A percentile compares a stretch with the other conserved stretches of the same genome.
Evolutionary conservation across 2,329 filamentous ascomycete species (phyloP).

Genomic region (Pseudodiploospora longispora): DNA sequence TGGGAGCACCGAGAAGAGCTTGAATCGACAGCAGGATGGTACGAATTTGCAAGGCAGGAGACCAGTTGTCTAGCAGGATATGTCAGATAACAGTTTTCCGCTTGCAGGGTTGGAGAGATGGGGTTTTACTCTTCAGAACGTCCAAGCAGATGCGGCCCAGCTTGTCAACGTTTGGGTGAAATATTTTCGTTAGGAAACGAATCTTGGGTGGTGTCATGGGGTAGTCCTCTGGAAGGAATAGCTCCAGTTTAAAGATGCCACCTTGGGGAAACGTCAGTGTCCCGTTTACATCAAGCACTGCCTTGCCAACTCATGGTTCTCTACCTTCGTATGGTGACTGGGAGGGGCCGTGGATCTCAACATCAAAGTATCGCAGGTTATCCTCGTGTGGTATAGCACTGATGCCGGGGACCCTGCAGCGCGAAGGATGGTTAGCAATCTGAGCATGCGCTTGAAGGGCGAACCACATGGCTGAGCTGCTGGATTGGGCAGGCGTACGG

Average conservation of each 20-base stretch:
- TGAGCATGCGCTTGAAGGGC: slow-evolving; percentile 4
- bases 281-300: neutral
- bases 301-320: slow-evolving; percentile 12
- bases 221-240: slow-evolving; percentile 97
- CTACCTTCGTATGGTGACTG: slow-evolving; percentile 92
- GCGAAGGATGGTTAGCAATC: slow-evolving; percentile 11
- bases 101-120: neutral
- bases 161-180: slow-evolving; percentile 98
- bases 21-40: slow-evolving; percentile 99
- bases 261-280: slow-evolving; percentile 27
- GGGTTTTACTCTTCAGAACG: slow-evolving; percentile 75
- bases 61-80: slow-evolving; percentile 80
- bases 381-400: slow-evolving; percentile 93
- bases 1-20: slow-evolving; percentile 88
- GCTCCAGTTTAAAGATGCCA: slow-evolving; percentile 91
- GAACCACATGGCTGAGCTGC: slow-evolving; percentile 2
- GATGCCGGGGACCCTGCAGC: slow-evolving; percentile 79
- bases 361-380: slow-evolving; percentile 96
- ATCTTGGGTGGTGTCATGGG: slow-evolving; percentile 99
- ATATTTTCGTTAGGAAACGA: slow-evolving; percentile 97
- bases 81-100: slow-evolving; percentile 6
- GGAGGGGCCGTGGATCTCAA: slow-evolving; percentile 85
- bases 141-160: slow-evolving; percentile 95
- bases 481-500: slow-evolving; percentile 53
- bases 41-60: slow-evolving; percentile 91